Base-by-base conservation (phyloP, 2,329 filamentous ascomycete species). In the Xylaria hypoxylon region DNA sequence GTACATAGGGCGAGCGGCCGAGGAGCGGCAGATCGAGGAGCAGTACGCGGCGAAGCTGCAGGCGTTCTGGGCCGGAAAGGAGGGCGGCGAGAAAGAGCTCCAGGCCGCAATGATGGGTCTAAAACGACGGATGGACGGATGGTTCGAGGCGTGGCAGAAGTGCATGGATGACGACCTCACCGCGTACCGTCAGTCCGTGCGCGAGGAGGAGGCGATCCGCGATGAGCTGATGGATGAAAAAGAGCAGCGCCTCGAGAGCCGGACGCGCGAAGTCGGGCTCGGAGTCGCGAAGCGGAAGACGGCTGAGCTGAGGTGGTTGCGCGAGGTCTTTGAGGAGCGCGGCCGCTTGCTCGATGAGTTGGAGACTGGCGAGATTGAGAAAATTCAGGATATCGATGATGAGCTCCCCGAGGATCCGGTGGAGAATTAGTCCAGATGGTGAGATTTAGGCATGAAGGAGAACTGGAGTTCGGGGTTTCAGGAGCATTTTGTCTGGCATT, bases 271-370 rank as follows among this genome's bases (percentile, higher is more conserved):
- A 19, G 75, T 75, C 50, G 74, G 76, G 53, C 71, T 69, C 17
- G 79, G 79, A 17, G 73, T 80, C 26, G 65, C 68, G 44, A 76
- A 70, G 57, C 78, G 76, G 33, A 79, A 79, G 53, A 70, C 69
- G 6, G 83, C 82, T 0, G 84, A 87, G 77, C 74, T 78, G 63
- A 78, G 75, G 62, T 88, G 86, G 86, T 74, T 82, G 26, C 75
- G 77, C 40, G 78, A 80, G 47, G 81, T 86, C 3, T 68, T 81
- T 5, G 73, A 79, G 5, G 85, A 86, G 73, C 79, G 85, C 11
- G 73, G 71, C 33, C 77, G 74, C 42, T 72, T 86, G 69, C 74
- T 88, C 52, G 74, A 65, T 6, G 80, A 80, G 33, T 75, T 79
- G 72, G 80, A 84, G 72, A 60, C 70, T 15, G 75, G 79, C 2